Percentiles rank a stretch among this genome's conserved stretches.
Conservation (phyloP, 225 moss, liverwort and hornwort species). For the Polytrichum formosum region DNA sequence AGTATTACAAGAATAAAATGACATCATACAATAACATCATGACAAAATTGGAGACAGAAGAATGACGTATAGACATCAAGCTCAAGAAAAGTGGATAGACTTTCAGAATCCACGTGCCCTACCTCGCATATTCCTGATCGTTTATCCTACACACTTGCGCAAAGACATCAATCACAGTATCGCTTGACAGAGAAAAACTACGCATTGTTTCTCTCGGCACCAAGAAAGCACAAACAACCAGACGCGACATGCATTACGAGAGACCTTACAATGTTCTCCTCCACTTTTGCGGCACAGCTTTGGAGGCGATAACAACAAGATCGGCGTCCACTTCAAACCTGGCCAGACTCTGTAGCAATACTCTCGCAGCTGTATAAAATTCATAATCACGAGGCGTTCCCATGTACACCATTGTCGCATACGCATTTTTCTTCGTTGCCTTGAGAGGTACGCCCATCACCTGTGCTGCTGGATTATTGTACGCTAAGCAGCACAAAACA, state of each 20-base stretch:
- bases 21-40: no score
- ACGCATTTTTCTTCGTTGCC: conserved; percentile 49
- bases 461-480: conserved; percentile 1
- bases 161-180: neutral
- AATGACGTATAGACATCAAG: neutral
- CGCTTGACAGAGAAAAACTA: neutral
- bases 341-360: conserved; percentile 56
- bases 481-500: no score
- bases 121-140: no score
- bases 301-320: conserved; percentile 64
- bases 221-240: neutral
- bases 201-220: neutral
- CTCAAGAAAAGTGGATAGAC: neutral
- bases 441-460: conserved; percentile 25
- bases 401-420: conserved; percentile 75
- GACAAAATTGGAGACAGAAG: neutral
- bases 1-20: no score
- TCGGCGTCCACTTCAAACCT: conserved; percentile 62
- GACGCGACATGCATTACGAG: neutral
- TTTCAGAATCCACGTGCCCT: neutral
- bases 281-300: conserved; percentile 58
- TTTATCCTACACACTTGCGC: neutral
- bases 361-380: conserved; percentile 65
- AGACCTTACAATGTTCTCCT: conserved; percentile 48
- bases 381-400: conserved; percentile 77